Evolutionary conservation across 2,329 filamentous ascomycete genomes (phyloP), one percentile per base, ranked within the genome.

Genomic region (Alternaria sp.): DNA sequence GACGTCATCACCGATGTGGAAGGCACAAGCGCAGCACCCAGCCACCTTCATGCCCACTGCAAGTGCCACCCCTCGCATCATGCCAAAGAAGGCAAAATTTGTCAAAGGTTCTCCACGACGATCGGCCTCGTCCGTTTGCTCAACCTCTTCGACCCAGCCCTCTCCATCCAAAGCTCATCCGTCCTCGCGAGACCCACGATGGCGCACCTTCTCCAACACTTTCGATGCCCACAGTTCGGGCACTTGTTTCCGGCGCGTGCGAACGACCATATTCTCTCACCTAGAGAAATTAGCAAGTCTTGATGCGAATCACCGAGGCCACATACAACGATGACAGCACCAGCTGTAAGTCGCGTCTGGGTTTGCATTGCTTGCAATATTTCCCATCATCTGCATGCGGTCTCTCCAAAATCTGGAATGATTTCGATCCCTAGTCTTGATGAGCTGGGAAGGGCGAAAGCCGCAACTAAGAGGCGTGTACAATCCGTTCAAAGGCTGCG

Each of bases 101-200:
- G 15, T 54, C 21, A 54, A 25, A 45, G 44, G 12, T 20, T 25
- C 21, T 37, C 37, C 43, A 30, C 45, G 23, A 37, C 45, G 14
- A 58, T 14, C 25, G n/a, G 9, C 15, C n/a, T 12, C 41, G 43
- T 47, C 20, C 18, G 44, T 21, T 54, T 54, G 15, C 11, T 33
- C 23, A 61, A 12, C 23, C 23, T 58, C 37, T 43, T 51, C 23
- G 30, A 51, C 3, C 23, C 23, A n/a, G 37, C 5, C 10, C 46
- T 58, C 20, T 58, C 54, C n/a, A 59, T 12, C 60, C 55, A 62
- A 6, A 62, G 26, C 5, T 58, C 59, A 53, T 61, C 54, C 26
- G 59, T 45, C 21, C 33, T 37, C 53, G 26, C 37, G 5, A 58
- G 23, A 7, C 54, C 54, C 45, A 51, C 30, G 18, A 50, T 6